These are phyloP conservation scores for Plectosphaerella cucumerina DNA, from an alignment of 2,329 filamentous ascomycete genomes.

Conservation along the genomic window DNA sequence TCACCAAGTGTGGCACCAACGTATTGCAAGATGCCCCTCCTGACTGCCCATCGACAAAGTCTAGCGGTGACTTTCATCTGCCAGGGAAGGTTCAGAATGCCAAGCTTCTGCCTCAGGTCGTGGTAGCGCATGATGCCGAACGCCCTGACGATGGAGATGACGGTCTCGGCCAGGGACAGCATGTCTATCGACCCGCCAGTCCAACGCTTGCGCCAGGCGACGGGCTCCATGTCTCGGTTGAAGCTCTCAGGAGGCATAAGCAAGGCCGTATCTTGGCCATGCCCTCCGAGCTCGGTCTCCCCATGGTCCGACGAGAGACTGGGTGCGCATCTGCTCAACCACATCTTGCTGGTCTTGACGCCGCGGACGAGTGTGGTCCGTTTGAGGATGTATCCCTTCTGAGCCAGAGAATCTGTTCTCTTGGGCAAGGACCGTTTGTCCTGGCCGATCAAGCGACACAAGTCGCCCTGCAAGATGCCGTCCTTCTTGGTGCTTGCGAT, in stretches of 20 bases:
- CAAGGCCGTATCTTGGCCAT: background rate
- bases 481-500: slow-evolving; percentile 50
- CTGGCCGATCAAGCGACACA: slow-evolving; percentile 53
- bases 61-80: slow-evolving; percentile 59
- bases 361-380: slow-evolving; percentile 53
- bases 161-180: slow-evolving; percentile 50
- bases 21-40: slow-evolving; percentile 51
- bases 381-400: slow-evolving; percentile 60
- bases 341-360: slow-evolving; percentile 60
- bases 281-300: slow-evolving; percentile 5
- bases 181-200: slow-evolving; percentile 56
- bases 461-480: slow-evolving; percentile 58
- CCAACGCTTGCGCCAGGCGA: slow-evolving; percentile 54
- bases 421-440: slow-evolving; percentile 62
- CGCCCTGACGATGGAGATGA: slow-evolving; percentile 52
- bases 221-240: slow-evolving; percentile 42
- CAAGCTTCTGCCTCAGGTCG: slow-evolving; percentile 55
- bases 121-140: slow-evolving; percentile 55
- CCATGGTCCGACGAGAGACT: slow-evolving; percentile 28
- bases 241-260: slow-evolving; percentile 18
- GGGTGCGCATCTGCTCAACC: slow-evolving; percentile 52
- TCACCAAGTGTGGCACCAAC: slow-evolving; percentile 51
- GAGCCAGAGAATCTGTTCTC: slow-evolving; percentile 53
- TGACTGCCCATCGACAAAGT: slow-evolving; percentile 53
- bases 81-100: slow-evolving; percentile 48